These are phyloP conservation scores for Thymus quinquecostatus DNA, from an alignment of 257 asterid genomes.

Conservation along the genomic window DNA sequence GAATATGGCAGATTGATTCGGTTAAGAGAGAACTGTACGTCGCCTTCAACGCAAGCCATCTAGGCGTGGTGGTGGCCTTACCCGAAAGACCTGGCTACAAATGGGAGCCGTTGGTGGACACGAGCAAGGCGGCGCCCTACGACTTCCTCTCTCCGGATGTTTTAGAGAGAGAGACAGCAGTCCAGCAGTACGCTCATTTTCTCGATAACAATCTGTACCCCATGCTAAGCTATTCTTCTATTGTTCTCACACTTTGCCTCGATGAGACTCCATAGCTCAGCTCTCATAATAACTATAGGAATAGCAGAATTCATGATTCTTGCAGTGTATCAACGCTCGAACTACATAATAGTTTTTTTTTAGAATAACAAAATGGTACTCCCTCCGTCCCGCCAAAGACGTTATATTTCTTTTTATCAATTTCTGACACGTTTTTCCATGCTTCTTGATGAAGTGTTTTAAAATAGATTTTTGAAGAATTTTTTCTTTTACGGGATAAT, in stretches of 20 bases:
- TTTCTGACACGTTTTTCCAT: too few relatives aligned
- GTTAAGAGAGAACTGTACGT: conserved; percentile 80
- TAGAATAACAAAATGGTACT: too few relatives aligned
- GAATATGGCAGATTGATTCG: conserved; percentile 58
- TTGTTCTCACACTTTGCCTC: conserved; percentile 64
- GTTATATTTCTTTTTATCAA: too few relatives aligned
- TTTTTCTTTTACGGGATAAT: too few relatives aligned
- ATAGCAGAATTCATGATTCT: neutral
- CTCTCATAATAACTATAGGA: neutral
- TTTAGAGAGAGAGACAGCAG: conserved; percentile 49
- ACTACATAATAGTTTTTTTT: neutral
- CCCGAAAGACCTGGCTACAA: conserved; percentile 80
- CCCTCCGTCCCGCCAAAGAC: too few relatives aligned
- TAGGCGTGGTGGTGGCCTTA: conserved; percentile 60
- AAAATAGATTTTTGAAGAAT: too few relatives aligned
- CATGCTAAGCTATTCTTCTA: conserved; percentile 87
- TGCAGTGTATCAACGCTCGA: neutral
- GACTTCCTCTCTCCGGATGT: conserved; percentile 69
- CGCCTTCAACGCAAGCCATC: conserved; percentile 85
- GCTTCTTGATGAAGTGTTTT: too few relatives aligned
- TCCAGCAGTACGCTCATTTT: conserved; percentile 75
- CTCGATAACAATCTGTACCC: conserved; percentile 85
- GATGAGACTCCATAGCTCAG: conserved; percentile 30
- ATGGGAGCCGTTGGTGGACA: conserved; percentile 92
- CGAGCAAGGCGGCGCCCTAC: conserved; percentile 79